Evolutionary conservation across 148 eudicot genomes (phyloP), one percentile per base, ranked within the genome.

Genomic region (Linanthus parryae): DNA sequence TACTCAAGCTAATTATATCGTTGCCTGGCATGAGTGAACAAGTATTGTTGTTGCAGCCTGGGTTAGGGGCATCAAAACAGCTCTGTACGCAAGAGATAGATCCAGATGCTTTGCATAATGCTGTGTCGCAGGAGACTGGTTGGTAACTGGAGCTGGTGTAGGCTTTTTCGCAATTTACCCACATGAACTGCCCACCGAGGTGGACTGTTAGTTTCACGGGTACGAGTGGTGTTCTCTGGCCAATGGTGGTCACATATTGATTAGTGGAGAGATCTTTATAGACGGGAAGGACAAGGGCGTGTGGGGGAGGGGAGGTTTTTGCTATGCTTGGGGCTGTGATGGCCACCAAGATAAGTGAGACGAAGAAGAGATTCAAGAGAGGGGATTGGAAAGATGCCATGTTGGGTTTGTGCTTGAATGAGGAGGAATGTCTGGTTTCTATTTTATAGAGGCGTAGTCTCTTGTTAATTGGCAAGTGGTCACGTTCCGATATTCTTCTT

Each of bases 211-310:
- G 15, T 10, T 40, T 53, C 1, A 81, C 44, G 0, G 72, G 53
- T 14, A 77, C 65, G 0, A 54, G 55, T 16, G 88, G 80, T 2
- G 88, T 81, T 4, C 83, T 65, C 52, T 81, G 83, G 33, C 48
- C 54, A 63, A 78, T 58, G 0, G 21, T 41, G 62, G 78, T 63
- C 1, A 58, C 51, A 72, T 81, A 74, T 48, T 77, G 83, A 46
- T 44, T 75, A 36, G 83, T 71, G 13, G 73, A 16, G 3, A 64
- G 12, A 62, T 81, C 80, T 35, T 77, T 77, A 24, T 65, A 7
- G 59, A 81, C 56, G 0, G 73, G 73, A 46, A 81, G 76, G 29
- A 81, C 38, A 1, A 81, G 75, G 20, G 64, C 68, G 31, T 66
- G 66, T 0, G 81, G 78, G 10, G 61, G 64, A 25, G 62, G 62